Base-by-base conservation (phyloP, 257 asterid species). In the Solanum chmielewskii region DNA sequence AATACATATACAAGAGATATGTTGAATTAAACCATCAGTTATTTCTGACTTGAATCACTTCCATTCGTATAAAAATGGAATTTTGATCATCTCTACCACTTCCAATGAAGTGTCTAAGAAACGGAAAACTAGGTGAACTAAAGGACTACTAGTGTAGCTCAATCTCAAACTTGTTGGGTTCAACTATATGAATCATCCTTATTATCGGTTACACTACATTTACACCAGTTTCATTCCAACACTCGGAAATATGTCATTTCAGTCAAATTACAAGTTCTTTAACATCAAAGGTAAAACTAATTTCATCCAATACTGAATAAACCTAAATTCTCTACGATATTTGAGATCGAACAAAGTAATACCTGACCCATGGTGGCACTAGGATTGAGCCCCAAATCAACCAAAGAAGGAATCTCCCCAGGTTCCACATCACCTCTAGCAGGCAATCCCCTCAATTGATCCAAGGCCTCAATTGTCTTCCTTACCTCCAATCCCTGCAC, bases 311-410 rank as follows among this genome's bases (percentile, higher is more conserved):
- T 16, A 47, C 83, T 76, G 23, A 42, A 13, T 42, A n/a, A 0
- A 23, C 31, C 83, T 6, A 75, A 11, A 75, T 2, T 41, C 1
- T 41, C 59, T 6, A 6, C 0, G 27, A 80, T 66, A 13, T 9
- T 3, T 42, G 13, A 3, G 78, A 4, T 31, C 85, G 5, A 83
- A 29, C 0, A 74, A 81, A 23, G 56, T 45, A 70, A 81, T 86
- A 97, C 99, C 98, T 96, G 96, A 27, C 89, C 91, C 89, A 87
- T 73, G 7, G 95, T 84, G 2, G 95, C 91, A 87, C 86, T 93
- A 4, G 98, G 96, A 80, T 94, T 94, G 83, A 97, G 98, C 62
- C 99, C 99, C 92, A 97, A 93, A 90, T 96, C 99, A 87, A 92
- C 85, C 94, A 97, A 88, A 1, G 98, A 87, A 0, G 99, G 99